Conservation (phyloP, 2,329 filamentous ascomycete genomes). For the Drechmeria coniospora region DNA sequence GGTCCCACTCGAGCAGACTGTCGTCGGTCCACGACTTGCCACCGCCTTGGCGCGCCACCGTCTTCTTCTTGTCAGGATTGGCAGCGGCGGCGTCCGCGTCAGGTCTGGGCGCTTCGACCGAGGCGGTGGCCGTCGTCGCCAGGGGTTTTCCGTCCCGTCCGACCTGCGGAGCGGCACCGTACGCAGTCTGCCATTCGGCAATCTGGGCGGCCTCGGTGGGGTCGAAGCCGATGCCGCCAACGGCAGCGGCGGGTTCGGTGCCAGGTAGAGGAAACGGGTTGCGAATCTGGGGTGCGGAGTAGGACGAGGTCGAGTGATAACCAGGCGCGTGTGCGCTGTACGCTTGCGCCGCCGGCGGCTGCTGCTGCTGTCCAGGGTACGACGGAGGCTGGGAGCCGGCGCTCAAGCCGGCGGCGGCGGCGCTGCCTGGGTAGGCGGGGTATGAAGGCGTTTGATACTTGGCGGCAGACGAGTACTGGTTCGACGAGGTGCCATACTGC, state of each 20-base stretch:
- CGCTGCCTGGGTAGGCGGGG: constrained; percentile 17
- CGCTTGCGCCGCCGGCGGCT: constrained; percentile 15
- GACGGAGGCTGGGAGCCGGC: constrained; percentile 10
- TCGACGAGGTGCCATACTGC: background rate
- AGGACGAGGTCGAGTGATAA: constrained; percentile 28
- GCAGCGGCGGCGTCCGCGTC: constrained; percentile 28
- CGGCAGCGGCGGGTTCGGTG: constrained; percentile 16
- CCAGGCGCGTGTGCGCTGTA: constrained; percentile 12
- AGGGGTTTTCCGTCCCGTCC: constrained; percentile 17
- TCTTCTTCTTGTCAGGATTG: constrained; percentile 56
- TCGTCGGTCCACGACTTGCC: constrained; percentile 88
- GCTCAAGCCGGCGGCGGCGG: constrained; percentile 12
- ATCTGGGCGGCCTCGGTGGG: constrained; percentile 83
- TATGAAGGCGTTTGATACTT: constrained; percentile 8
- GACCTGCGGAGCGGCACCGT: constrained; percentile 31
- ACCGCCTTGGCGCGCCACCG: constrained; percentile 75
- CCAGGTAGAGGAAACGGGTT: constrained; percentile 66
- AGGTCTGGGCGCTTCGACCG: constrained; percentile 14
- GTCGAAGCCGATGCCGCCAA: constrained; percentile 45
- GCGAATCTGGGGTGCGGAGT: constrained; percentile 51
- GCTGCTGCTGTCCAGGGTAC: constrained; percentile 8
- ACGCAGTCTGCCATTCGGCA: constrained; percentile 88
- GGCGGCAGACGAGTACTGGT: background rate
- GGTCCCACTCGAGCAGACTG: constrained; percentile 87
- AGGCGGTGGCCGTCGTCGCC: constrained; percentile 10